A percentile compares a stretch with the other conserved stretches of the same genome.
Conservation (phyloP, 345 rosid genomes). For the Psidium guajava region DNA sequence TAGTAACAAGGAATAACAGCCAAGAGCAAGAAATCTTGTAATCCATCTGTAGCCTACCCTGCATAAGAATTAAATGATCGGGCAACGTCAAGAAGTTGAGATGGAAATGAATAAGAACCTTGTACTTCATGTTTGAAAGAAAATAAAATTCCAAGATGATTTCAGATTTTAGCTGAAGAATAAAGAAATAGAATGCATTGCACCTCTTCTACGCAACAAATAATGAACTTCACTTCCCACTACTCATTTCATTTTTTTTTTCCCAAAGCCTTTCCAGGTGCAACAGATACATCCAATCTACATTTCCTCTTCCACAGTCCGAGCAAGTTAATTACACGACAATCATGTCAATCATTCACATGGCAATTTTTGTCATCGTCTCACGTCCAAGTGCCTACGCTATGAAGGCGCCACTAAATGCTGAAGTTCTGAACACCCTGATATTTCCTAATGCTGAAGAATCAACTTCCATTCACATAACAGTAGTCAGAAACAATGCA, state of each 20-base stretch:
- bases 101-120: neutral
- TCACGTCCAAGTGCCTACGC: neutral
- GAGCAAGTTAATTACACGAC: neutral
- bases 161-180: neutral
- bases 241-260: neutral
- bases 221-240: neutral
- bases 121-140: neutral
- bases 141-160: neutral
- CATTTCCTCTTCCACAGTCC: neutral
- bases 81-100: conserved; percentile 8
- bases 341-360: neutral
- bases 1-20: conserved; percentile 68
- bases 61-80: conserved; percentile 39
- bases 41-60: conserved; percentile 99
- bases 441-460: neutral
- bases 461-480: neutral
- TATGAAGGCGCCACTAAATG: neutral
- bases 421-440: neutral
- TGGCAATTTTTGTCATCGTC: neutral
- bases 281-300: neutral
- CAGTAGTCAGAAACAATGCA: neutral
- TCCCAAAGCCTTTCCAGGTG: neutral
- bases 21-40: conserved; percentile 81
- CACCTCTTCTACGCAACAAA: neutral
- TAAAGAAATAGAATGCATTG: neutral